Conservation (phyloP, 2,329 filamentous ascomycete species). For the Gnomoniopsis sp. region DNA sequence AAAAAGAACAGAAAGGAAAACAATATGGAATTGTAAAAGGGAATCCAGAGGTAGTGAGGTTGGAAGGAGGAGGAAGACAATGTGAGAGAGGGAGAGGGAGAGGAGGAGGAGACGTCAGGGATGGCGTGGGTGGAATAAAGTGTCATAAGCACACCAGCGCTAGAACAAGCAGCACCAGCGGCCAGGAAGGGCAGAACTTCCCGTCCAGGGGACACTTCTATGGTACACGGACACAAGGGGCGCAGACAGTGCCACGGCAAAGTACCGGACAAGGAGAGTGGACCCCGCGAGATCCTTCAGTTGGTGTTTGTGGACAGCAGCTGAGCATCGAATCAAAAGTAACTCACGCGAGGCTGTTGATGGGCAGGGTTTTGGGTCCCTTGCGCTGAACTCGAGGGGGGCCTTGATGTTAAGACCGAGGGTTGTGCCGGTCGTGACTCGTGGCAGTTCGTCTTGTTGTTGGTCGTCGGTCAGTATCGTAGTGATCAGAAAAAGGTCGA, state of each 20-base stretch:
- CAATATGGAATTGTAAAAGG: not conserved
- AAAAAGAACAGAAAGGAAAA: slow-evolving; percentile 5
- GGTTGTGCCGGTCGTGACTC: not conserved
- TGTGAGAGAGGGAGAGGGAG: slow-evolving; percentile 3
- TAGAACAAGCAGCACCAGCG: not conserved
- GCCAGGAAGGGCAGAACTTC: not conserved
- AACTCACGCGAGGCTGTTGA: not conserved
- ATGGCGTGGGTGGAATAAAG: not conserved
- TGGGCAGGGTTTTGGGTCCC: not conserved
- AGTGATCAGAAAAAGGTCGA: not conserved
- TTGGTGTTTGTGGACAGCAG: slow-evolving; percentile 1
- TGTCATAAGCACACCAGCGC: not conserved
- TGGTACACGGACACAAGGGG: slow-evolving; percentile 3
- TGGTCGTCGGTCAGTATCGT: too few relatives aligned
- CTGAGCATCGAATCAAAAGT: slow-evolving; percentile 5
- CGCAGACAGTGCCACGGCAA: not conserved
- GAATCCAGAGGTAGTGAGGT: not conserved
- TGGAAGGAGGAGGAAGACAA: slow-evolving; percentile 7
- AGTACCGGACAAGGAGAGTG: slow-evolving; percentile 1
- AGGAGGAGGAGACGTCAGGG: slow-evolving; percentile 1
- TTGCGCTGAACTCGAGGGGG: not conserved
- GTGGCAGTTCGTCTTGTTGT: not conserved
- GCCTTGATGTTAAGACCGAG: not conserved
- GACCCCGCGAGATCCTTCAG: slow-evolving; percentile 1
- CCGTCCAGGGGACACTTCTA: not conserved